These are phyloP conservation scores for Gentiana macrophylla DNA, from an alignment of 257 asterid genomes.

Conservation along the genomic window DNA sequence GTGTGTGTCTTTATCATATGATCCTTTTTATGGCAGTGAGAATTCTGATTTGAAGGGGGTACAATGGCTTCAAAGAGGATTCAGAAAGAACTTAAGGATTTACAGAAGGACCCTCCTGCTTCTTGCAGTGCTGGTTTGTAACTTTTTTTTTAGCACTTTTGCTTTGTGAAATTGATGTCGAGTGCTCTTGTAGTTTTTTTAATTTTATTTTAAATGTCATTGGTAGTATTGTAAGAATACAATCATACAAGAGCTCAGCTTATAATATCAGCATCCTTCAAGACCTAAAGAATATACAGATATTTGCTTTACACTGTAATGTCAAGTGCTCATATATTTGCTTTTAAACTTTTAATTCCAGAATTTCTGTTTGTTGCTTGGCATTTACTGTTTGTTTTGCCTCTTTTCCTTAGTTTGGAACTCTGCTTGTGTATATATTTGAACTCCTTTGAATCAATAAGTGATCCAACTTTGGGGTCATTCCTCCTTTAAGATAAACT, in stretches of 20 bases:
- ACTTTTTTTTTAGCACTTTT: too few species aligned
- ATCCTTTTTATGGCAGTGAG: not conserved
- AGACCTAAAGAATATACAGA: not conserved
- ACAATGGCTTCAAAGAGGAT: slow-evolving; percentile 29
- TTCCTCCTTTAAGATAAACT: too few species aligned
- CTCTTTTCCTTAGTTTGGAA: not conserved
- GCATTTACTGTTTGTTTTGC: not conserved
- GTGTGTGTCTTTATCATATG: not conserved
- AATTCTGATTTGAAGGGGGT: slow-evolving; percentile 2
- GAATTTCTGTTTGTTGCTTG: too few species aligned
- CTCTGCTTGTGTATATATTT: too few species aligned
- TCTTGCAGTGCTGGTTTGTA: slow-evolving; percentile 29
- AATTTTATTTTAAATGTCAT: not conserved
- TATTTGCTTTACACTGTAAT: not conserved
- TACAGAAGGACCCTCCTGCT: slow-evolving; percentile 28
- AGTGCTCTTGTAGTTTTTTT: not conserved
- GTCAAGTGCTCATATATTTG: not conserved
- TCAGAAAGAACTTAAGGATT: slow-evolving; percentile 26
- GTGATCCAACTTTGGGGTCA: too few species aligned
- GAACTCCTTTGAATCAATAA: too few species aligned
- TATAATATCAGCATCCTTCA: not conserved
- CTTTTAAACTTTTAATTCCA: not conserved
- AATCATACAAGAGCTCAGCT: not conserved
- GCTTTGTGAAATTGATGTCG: not conserved
- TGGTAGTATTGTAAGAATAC: not conserved